Percentiles rank a stretch among this genome's conserved stretches.
These are phyloP conservation scores for Polysphondylium violaceum DNA, from an alignment of 78 protist species.

Conservation along the genomic window DNA sequence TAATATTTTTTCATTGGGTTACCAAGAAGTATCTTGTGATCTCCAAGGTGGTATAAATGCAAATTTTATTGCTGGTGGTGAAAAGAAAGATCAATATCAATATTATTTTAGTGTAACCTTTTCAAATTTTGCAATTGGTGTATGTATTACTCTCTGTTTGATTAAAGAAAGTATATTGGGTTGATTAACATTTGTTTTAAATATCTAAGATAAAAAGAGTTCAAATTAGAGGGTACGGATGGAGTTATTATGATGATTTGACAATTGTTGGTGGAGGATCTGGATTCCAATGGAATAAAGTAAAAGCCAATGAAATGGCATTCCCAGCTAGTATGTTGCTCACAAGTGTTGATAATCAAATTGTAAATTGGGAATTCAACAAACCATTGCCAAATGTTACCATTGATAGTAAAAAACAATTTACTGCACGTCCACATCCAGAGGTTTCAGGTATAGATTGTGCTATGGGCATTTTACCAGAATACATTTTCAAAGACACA, in stretches of 20 bases:
- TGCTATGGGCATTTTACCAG: slow-evolving; percentile 39
- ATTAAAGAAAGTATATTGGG: background rate
- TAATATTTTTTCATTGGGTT: slow-evolving; percentile 49
- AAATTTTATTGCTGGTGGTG: background rate
- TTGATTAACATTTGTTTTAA: background rate
- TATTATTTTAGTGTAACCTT: slow-evolving; percentile 39
- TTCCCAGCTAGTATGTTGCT: slow-evolving; percentile 50
- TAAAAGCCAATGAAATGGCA: too few species aligned
- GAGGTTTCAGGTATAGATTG: background rate
- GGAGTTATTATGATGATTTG: background rate
- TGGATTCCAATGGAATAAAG: slow-evolving; percentile 8
- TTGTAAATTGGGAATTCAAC: background rate
- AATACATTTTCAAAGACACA: slow-evolving; percentile 31
- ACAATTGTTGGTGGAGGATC: slow-evolving; percentile 38
- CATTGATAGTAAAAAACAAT: slow-evolving; percentile 34
- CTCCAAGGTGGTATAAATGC: slow-evolving; percentile 10
- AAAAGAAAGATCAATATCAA: background rate
- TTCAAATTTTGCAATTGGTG: slow-evolving; percentile 2
- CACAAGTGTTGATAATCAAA: slow-evolving; percentile 19
- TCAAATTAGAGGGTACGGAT: slow-evolving; percentile 16
- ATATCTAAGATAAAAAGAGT: slow-evolving; percentile 9
- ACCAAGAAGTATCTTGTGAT: slow-evolving; percentile 55
- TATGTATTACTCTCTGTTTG: background rate
- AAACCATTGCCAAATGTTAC: slow-evolving; percentile 4
- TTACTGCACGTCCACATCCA: slow-evolving; percentile 8